phyloP scores from a whole-genome alignment of 148 eudicot species.

The Diospyros lotus region DNA sequence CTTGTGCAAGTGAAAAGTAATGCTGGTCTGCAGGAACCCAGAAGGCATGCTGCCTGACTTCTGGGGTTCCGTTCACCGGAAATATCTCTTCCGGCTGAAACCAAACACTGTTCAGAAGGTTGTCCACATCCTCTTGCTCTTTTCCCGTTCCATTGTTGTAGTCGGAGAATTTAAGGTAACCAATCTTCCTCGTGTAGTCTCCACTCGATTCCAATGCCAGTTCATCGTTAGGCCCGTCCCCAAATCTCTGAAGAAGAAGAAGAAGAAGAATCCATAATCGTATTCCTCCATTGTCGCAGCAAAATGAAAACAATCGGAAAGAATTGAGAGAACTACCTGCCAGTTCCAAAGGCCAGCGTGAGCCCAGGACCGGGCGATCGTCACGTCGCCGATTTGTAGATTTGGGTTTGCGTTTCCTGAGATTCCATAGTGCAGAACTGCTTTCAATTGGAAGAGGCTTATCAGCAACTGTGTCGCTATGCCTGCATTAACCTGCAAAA shows the following conservation, averaged over 20 bases:
- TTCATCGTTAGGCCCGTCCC: slow-evolving; percentile 30
- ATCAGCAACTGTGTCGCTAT: slow-evolving; percentile 29
- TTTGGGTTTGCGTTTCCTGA: slow-evolving; percentile 36
- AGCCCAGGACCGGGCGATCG: slow-evolving; percentile 35
- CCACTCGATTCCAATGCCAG: slow-evolving; percentile 26
- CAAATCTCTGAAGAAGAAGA: slow-evolving; percentile 24
- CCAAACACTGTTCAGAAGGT: slow-evolving; percentile 53
- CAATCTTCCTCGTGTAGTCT: slow-evolving; percentile 40
- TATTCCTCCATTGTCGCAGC: too few species aligned
- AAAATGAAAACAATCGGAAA: neutral
- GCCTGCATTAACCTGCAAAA: slow-evolving; percentile 33
- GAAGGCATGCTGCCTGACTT: slow-evolving; percentile 46
- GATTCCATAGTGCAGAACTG: slow-evolving; percentile 30
- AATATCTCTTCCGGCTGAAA: slow-evolving; percentile 66
- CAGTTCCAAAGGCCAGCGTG: slow-evolving; percentile 39
- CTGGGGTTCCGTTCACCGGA: slow-evolving; percentile 48
- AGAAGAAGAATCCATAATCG: too few species aligned
- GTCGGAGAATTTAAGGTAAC: slow-evolving; percentile 25
- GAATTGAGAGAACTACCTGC: slow-evolving; percentile 23
- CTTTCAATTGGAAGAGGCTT: slow-evolving; percentile 23
- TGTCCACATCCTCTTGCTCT: neutral
- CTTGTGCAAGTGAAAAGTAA: slow-evolving; percentile 31
- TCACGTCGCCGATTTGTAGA: slow-evolving; percentile 31
- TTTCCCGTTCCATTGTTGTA: slow-evolving; percentile 14
- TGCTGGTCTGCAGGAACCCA: slow-evolving; percentile 45